phyloP scores from a whole-genome alignment of 805 yeast genomes.

The Novakomyces olei region DNA sequence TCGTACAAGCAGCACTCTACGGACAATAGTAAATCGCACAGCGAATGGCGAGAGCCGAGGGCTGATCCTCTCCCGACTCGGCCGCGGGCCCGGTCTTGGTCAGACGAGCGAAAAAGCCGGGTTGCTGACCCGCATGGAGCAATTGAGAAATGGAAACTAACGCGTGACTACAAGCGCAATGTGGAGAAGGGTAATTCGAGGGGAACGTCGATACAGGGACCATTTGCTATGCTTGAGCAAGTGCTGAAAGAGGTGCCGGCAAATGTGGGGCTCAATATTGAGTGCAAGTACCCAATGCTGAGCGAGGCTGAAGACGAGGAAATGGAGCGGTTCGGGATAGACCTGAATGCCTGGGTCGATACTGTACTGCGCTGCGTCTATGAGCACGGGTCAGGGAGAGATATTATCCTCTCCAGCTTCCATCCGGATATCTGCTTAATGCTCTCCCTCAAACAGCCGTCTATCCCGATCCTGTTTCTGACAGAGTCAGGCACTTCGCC shows the following conservation, averaged over 20 bases:
- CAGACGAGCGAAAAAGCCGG: too few relatives aligned
- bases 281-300: slow-evolving; percentile 78
- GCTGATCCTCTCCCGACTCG: too few relatives aligned
- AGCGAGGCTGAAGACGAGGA: slow-evolving; percentile 80
- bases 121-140: slow-evolving; percentile 15
- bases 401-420: slow-evolving; percentile 75
- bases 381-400: slow-evolving; percentile 58
- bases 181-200: slow-evolving; percentile 85
- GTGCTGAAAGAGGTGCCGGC: slow-evolving; percentile 61
- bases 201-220: slow-evolving; percentile 74
- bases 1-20: not conserved
- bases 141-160: slow-evolving; percentile 51
- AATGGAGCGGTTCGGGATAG: slow-evolving; percentile 65
- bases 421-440: slow-evolving; percentile 82
- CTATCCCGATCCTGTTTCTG: slow-evolving; percentile 71
- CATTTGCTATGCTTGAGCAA: slow-evolving; percentile 72
- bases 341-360: slow-evolving; percentile 72
- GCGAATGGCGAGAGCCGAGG: too few relatives aligned
- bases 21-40: too few relatives aligned
- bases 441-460: slow-evolving; percentile 76
- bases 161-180: slow-evolving; percentile 69
- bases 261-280: slow-evolving; percentile 80
- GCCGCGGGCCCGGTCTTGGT: slow-evolving; percentile 21
- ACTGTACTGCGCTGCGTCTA: slow-evolving; percentile 61
- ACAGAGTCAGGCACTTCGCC: slow-evolving; percentile 67